These are phyloP conservation scores for Acanthamoeba healyi DNA, from an alignment of 208 protist genomes.

Conservation along the genomic window DNA sequence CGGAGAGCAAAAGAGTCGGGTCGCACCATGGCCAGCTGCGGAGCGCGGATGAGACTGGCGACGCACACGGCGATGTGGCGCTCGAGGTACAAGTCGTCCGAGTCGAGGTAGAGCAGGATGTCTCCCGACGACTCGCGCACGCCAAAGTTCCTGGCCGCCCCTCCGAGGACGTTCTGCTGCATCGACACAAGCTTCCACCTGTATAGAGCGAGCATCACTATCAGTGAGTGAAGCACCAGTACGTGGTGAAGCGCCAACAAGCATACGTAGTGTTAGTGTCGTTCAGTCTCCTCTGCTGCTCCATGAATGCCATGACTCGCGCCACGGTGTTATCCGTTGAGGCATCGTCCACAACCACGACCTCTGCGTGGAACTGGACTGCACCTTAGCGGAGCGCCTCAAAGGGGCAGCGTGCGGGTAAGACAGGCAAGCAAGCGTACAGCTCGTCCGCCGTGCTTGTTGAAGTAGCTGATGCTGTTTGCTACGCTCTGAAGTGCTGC, in stretches of 20 bases:
- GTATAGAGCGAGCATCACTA: neutral
- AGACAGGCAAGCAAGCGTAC: constrained; percentile 1
- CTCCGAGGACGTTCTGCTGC: constrained; percentile 36
- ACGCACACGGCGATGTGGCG: neutral
- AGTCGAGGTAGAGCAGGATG: constrained; percentile 59
- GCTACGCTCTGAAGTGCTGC: constrained; percentile 13
- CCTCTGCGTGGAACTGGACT: neutral
- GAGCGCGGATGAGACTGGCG: neutral
- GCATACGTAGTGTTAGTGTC: neutral
- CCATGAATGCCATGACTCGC: constrained; percentile 50
- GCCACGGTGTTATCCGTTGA: constrained; percentile 59
- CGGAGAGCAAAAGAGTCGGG: too few species aligned
- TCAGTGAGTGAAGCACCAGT: neutral
- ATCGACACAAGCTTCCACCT: constrained; percentile 61
- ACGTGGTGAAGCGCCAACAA: neutral
- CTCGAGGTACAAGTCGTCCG: constrained; percentile 32
- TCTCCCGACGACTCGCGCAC: constrained; percentile 36
- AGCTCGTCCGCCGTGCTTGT: neutral
- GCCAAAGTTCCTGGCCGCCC: constrained; percentile 43
- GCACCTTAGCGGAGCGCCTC: too few species aligned
- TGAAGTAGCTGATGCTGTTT: constrained; percentile 40
- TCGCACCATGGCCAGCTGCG: constrained; percentile 29
- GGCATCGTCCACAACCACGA: constrained; percentile 65
- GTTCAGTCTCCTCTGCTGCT: constrained; percentile 17
- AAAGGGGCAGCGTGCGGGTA: too few species aligned